These are phyloP conservation scores for Ricinus communis DNA, from an alignment of 345 rosid species.

Conservation along the genomic window DNA sequence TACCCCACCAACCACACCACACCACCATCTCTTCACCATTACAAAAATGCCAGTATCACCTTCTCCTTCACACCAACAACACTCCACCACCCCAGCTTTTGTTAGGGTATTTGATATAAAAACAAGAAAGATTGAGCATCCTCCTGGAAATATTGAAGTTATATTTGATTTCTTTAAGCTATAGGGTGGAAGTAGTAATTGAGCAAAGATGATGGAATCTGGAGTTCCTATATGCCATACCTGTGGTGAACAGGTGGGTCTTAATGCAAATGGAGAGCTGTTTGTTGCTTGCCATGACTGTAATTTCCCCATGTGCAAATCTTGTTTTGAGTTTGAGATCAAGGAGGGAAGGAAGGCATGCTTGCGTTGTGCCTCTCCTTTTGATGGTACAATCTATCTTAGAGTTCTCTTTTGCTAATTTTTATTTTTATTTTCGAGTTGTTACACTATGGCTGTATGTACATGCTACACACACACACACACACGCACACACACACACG, in stretches of 20 bases:
- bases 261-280: constrained; percentile 56
- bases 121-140: constrained; percentile 12
- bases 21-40: constrained; percentile 30
- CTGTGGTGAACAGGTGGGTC: constrained; percentile 78
- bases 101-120: constrained; percentile 31
- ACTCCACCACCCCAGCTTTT: constrained; percentile 3
- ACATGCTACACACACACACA: neutral
- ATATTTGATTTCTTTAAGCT: neutral
- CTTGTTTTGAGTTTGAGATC: constrained; percentile 78
- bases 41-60: constrained; percentile 19
- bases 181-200: no score
- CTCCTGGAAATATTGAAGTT: constrained; percentile 1
- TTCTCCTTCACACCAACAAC: constrained; percentile 24
- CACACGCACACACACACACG: no score
- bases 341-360: constrained; percentile 81
- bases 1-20: constrained; percentile 46
- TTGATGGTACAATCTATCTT: constrained; percentile 46
- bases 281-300: constrained; percentile 88
- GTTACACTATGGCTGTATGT: no score
- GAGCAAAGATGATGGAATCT: constrained; percentile 77
- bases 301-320: constrained; percentile 82
- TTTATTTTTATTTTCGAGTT: neutral
- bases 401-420: neutral
- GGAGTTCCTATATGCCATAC: constrained; percentile 74
- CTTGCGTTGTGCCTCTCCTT: constrained; percentile 77